These are phyloP conservation scores for Stephania japonica DNA, from an alignment of 164 flowering plant species.

Conservation along the genomic window DNA sequence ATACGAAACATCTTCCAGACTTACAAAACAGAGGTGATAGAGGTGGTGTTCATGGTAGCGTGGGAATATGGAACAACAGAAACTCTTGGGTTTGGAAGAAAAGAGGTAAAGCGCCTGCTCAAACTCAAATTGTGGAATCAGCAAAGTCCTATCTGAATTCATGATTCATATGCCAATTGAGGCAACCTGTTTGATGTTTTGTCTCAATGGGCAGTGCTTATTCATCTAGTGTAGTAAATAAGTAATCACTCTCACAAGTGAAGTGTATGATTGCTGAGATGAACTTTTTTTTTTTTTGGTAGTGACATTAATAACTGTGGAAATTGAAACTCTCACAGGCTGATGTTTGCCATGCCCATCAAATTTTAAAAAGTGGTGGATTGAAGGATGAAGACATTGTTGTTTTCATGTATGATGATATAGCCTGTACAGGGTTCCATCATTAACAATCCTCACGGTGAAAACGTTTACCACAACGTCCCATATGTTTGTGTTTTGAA, in stretches of 20 bases:
- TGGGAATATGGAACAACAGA: too few species aligned
- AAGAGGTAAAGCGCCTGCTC: too few species aligned
- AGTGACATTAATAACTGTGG: background rate
- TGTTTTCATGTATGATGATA: conserved; percentile 90
- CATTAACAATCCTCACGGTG: conserved; percentile 70
- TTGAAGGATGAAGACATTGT: conserved; percentile 86
- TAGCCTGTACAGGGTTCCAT: conserved; percentile 81
- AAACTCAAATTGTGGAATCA: too few species aligned
- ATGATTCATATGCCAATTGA: too few species aligned
- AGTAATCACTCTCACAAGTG: background rate
- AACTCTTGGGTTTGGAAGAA: too few species aligned
- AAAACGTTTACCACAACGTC: conserved; percentile 69
- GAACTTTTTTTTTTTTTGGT: background rate
- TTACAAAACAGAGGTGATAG: too few species aligned
- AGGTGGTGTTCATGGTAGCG: too few species aligned
- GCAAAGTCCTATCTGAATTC: too few species aligned
- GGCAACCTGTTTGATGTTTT: background rate
- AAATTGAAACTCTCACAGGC: conserved; percentile 34
- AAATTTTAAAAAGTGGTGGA: conserved; percentile 73
- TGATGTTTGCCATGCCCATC: conserved; percentile 92
- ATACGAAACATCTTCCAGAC: too few species aligned
- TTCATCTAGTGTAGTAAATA: background rate
- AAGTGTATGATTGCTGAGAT: background rate
- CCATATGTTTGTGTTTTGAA: conserved; percentile 61
- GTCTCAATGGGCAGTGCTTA: background rate